Evolutionary conservation across 257 asterid species (phyloP), one percentile per base, ranked within the genome.

Genomic region (Lantana camara): DNA sequence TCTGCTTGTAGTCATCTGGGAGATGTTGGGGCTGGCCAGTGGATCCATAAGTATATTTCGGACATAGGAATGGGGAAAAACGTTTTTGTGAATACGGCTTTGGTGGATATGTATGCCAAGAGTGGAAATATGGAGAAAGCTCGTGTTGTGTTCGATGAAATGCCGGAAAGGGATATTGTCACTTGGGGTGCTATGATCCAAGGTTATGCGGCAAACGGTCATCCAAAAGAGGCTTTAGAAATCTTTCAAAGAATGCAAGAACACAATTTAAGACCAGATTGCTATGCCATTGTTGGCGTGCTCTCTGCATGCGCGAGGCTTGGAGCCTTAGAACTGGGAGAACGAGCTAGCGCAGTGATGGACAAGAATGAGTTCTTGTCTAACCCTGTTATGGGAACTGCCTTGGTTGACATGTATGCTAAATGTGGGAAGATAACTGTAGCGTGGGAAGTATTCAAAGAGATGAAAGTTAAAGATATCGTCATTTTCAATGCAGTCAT

Each of bases 301-400:
- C 83, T 81, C 6, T 77, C 83, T 7, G 79, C 87, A 0, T 81
- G 82, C 62, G 79, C 81, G 4, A 68, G 75, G 38, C 41, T 81
- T 56, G 87, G 87, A 24, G 76, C 80, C 1, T 38, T 77, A 23
- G 73, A 81, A 32, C 60, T 77, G n/a, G 86, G 86, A 5, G 77
- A 77, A 56, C 60, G 69, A 75, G 79, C 77, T 7, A 44, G 71
- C 71, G 56, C 34, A 19, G 40, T 40, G 64, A 59, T 59, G 52
- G 34, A 42, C 5, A 41, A n/a, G 38, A 59, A 59, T 4, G 52
- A 59, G 20, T 59, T 40, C 17, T 16, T 59, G 0, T 12, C 16
- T 3, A 59, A 59, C 14, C 52, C 64, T 3, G 38, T 59, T 14
- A 22, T 59, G 38, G 64, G 52, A 5, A 59, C 64, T 0, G 38